phyloP scores from a whole-genome alignment of 345 rosid species.

The Xanthoceras sorbifolium region DNA sequence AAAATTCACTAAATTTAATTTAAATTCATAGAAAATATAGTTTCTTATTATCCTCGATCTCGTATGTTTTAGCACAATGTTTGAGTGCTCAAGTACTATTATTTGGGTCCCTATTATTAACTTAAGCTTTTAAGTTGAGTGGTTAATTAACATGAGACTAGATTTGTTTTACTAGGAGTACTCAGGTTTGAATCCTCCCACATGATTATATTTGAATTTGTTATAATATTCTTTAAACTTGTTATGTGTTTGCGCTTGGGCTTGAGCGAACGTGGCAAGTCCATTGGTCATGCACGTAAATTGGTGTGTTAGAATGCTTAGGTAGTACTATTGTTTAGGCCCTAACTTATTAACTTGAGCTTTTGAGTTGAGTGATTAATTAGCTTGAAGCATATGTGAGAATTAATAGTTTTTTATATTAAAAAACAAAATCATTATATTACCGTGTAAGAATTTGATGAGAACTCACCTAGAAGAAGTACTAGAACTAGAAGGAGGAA shows the following conservation, averaged over 20 bases:
- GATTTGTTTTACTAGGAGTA: neutral
- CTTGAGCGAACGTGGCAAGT: neutral
- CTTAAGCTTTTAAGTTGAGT: neutral
- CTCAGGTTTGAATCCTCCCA: neutral
- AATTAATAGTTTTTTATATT: no score
- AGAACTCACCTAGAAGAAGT: no score
- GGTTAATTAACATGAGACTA: neutral
- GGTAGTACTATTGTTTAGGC: neutral
- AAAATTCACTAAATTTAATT: neutral
- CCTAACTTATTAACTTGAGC: no score
- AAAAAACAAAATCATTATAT: neutral
- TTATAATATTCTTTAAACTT: neutral
- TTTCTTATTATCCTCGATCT: neutral
- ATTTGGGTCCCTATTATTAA: no score
- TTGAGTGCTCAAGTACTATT: neutral
- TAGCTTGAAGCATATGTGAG: neutral
- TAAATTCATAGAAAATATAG: neutral
- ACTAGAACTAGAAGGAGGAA: no score
- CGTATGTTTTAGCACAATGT: no score
- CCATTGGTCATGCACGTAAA: neutral
- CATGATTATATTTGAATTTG: no score
- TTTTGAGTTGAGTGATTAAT: neutral
- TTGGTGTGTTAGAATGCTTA: neutral
- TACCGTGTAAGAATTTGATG: neutral
- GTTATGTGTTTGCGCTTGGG: neutral